Evolutionary conservation across 768 basidiomycete species (phyloP), one percentile per base, ranked within the genome.

Genomic region (Suillus subalutaceus): DNA sequence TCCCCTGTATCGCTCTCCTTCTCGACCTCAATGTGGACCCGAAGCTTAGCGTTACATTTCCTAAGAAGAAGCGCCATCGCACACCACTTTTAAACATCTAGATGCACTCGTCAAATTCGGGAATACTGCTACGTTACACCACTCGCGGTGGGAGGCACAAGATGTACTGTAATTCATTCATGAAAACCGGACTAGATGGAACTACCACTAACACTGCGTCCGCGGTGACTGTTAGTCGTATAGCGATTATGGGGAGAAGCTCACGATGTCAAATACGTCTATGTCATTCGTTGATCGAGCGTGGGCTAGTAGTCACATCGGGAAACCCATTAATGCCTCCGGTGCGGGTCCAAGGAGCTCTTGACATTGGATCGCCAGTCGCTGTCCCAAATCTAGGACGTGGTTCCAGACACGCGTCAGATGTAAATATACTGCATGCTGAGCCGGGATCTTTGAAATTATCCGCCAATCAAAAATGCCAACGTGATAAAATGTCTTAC

Each of bases 1-100:
- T 63, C 7, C 52, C 63, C 37, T 59, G n/a, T 41, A 60, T 59
- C 23, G 37, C 37, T 53, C 23, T 63, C 63, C 46, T 63, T 55
- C 43, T 57, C 35, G 32, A 55, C 52, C 35, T 40, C 48, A 41
- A 56, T 40, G 15, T n/a, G 63, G 23, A 63, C 26, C 20, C 60
- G 10, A 32, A 63, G 15, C 35, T 65, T 23, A 6, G 15, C 8
- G 26, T 37, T 6, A 3, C 63, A 7, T 65, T 40, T 63, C 18
- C 61, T 30, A 26, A 26, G 61, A 7, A 50, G 26, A 53, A 32
- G 30, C 18, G 9, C 20, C 55, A 35, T 35, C 55, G 12, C 32
- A 35, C 18, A n/a, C 23, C 13, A 26, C 10, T 12, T 6, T 35
- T 35, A 12, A 55, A 55, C 32, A 18, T 55, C 32, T 35, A 35